Evolutionary conservation across 1,139 yeast genomes (phyloP).

Genomic region (Waltiozyma sp.): DNA sequence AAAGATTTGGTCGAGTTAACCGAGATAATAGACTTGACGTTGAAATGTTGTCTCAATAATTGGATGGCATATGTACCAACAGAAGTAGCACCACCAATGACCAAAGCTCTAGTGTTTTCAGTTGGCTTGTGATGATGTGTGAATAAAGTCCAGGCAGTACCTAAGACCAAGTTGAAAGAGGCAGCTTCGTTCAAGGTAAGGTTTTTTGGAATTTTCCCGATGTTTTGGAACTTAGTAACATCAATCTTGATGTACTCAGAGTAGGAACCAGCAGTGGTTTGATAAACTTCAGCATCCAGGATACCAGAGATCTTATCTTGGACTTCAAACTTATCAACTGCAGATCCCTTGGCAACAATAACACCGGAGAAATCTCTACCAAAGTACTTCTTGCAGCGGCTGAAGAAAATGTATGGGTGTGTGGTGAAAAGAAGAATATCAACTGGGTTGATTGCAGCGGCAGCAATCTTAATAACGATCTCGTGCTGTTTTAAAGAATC

Average conservation of each 20-base stretch:
- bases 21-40: constrained; percentile 28
- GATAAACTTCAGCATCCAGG: constrained; percentile 30
- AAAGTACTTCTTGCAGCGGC: constrained; percentile 7
- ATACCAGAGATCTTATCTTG: constrained; percentile 40
- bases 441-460: constrained; percentile 61
- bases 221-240: constrained; percentile 12
- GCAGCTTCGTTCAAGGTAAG: constrained; percentile 48
- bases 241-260: constrained; percentile 38
- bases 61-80: constrained; percentile 41
- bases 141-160: constrained; percentile 31
- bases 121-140: constrained; percentile 14
- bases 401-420: constrained; percentile 6
- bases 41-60: constrained; percentile 33
- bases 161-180: constrained; percentile 40
- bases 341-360: constrained; percentile 56
- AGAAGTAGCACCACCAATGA: constrained; percentile 52
- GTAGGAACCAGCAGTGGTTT: constrained; percentile 37
- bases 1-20: constrained; percentile 33
- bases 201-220: constrained; percentile 28
- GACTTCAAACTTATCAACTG: constrained; percentile 41
- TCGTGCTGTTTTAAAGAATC: constrained; percentile 6
- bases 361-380: constrained; percentile 80
- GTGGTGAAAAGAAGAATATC: constrained; percentile 32
- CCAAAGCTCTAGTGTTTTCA: constrained; percentile 25
- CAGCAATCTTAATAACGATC: constrained; percentile 38